Conservation (phyloP, 257 asterid species). For the Petunia secreta region DNA sequence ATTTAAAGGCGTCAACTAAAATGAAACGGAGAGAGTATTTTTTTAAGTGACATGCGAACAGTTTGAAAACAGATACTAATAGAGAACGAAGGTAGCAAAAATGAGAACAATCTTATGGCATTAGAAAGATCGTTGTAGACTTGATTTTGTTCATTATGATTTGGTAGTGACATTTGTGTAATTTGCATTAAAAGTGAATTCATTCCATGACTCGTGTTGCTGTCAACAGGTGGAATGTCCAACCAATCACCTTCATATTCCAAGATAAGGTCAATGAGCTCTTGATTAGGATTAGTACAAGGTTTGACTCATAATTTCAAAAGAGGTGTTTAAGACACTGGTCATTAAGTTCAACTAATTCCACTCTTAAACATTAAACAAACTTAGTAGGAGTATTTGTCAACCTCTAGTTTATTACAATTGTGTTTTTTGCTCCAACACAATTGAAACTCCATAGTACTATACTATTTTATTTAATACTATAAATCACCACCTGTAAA, state of each 20-base stretch:
- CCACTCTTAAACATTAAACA: constrained; percentile 23
- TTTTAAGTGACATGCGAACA: too few relatives aligned
- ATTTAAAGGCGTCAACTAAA: too few relatives aligned
- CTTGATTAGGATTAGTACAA: constrained; percentile 41
- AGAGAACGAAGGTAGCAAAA: neutral
- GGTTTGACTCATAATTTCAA: constrained; percentile 48
- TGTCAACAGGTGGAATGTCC: constrained; percentile 53
- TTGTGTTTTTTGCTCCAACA: neutral
- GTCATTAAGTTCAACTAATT: constrained; percentile 23
- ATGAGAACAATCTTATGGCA: neutral
- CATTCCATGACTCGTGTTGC: constrained; percentile 34
- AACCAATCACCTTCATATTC: constrained; percentile 46
- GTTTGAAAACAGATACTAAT: too few relatives aligned
- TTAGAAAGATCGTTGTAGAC: neutral
- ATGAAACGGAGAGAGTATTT: too few relatives aligned
- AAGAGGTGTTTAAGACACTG: constrained; percentile 23
- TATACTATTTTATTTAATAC: too few relatives aligned
- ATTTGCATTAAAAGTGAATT: constrained; percentile 23
- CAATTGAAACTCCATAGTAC: neutral
- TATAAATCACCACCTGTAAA: too few relatives aligned
- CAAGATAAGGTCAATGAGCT: constrained; percentile 44
- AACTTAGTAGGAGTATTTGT: neutral
- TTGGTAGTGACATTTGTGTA: constrained; percentile 23
- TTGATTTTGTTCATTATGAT: neutral
- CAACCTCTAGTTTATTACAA: neutral